Evolutionary conservation across 2,329 filamentous ascomycete species (phyloP).

Genomic region (Colletotrichum sp.): DNA sequence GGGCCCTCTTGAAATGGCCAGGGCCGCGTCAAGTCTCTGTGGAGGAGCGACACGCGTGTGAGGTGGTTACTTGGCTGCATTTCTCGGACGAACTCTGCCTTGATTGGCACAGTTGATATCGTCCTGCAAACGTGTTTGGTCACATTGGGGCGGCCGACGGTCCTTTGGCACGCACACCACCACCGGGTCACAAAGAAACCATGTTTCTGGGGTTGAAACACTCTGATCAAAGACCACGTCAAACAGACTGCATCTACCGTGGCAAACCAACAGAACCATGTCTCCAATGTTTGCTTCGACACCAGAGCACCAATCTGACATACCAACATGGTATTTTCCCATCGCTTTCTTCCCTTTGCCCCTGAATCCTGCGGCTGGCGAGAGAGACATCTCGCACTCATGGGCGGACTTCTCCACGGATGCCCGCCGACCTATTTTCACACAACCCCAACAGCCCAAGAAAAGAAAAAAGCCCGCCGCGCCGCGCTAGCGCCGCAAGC

Average conservation of each 20-base stretch:
- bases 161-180: neutral
- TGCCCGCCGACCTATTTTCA: neutral
- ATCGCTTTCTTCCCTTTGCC: neutral
- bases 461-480: neutral
- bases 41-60: neutral
- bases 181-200: neutral
- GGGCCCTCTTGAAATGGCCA: neutral
- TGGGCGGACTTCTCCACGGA: constrained; percentile 18
- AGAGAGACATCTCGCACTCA: neutral
- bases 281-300: neutral
- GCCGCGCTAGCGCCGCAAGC: neutral
- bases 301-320: neutral
- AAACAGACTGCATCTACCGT: neutral
- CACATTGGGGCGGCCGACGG: neutral
- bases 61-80: neutral
- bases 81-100: neutral
- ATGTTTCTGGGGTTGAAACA: neutral
- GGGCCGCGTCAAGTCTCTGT: neutral
- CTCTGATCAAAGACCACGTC: neutral
- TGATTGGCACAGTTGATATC: neutral
- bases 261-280: neutral
- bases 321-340: neutral
- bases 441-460: neutral
- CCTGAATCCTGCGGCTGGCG: neutral
- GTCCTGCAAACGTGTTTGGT: neutral